Base-by-base conservation (phyloP, 495 filamentous ascomycete genomes). In the Pseudoneurospora amorphoporcata region DNA sequence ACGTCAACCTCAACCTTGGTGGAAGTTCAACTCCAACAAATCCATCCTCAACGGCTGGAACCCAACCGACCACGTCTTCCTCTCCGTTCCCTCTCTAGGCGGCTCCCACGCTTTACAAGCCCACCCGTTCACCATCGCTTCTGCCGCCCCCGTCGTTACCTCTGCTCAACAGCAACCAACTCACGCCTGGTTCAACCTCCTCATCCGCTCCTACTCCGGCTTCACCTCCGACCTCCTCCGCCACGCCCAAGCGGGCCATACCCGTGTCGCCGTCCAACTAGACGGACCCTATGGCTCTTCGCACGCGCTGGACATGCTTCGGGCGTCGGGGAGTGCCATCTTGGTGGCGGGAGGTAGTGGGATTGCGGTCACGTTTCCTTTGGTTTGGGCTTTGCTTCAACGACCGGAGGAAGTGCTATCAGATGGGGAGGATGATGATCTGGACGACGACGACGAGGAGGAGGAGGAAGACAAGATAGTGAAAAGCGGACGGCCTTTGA, bases 261-360 rank as follows among this genome's bases (percentile, higher is more conserved):
- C 77, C 9, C 78, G 79, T 1, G 78, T 84, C 0, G 42, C 73
- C 0, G 76, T 88, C 42, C 78, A 83, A 41, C 73, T 84, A 8
- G 88, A 90, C 73, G 88, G 89, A 0, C 88, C 89, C 0, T 90
- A 90, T 72, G 89, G 90, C 43, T 87, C 86, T 38, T 74, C 81
- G 68, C 68, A 75, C 69, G 77, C 77, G 29, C 32, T 79, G 70
- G 69, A 69, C 5, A 76, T 79, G 77, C 71, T 79, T 41, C 82
- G 82, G 42, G 83, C 84, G 10, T 77, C 53, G 73, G 83, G 23
- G 76, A 85, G 75, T 80, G 81, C 72, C 76, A 83, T 91, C 17
- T 72, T 90, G 16, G 80, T 91, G n/a, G 87, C 88, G 6, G 88
- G 89, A 7, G 89, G 89, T 12, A 87, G 85, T 17, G 89, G 88